Percentiles rank a stretch among this genome's conserved stretches.
phyloP scores from a whole-genome alignment of 495 filamentous ascomycete genomes.

The Aspergillus kassunensis region DNA sequence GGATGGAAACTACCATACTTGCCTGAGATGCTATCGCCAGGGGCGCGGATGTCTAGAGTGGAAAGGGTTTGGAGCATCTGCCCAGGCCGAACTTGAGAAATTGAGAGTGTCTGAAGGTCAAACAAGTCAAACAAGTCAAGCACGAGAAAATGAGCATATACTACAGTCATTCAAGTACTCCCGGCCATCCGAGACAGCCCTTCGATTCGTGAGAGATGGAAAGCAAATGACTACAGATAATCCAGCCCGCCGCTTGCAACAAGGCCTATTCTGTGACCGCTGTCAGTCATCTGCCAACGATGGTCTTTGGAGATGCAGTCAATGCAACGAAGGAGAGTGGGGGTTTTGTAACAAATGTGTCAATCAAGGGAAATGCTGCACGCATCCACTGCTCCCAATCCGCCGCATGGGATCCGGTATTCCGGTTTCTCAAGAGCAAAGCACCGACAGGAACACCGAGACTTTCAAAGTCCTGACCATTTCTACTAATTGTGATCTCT shows the following conservation, averaged over 20 bases:
- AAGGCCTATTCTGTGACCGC: constrained; percentile 75
- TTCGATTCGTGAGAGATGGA: constrained; percentile 23
- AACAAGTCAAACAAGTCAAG: constrained; percentile 36
- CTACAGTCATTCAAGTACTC: constrained; percentile 64
- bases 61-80: constrained; percentile 69
- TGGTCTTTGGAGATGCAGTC: constrained; percentile 78
- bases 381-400: constrained; percentile 70
- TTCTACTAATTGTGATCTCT: constrained; percentile 69
- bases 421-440: constrained; percentile 8
- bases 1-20: constrained; percentile 70
- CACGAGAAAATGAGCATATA: constrained; percentile 57
- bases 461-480: constrained; percentile 58
- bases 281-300: constrained; percentile 69
- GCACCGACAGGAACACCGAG: constrained; percentile 23
- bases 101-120: constrained; percentile 38
- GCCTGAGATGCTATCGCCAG: constrained; percentile 68
- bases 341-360: constrained; percentile 84
- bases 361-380: constrained; percentile 70
- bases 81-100: constrained; percentile 53
- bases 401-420: constrained; percentile 32
- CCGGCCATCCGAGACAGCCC: constrained; percentile 41
- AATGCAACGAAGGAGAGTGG: constrained; percentile 88
- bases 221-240: constrained; percentile 55
- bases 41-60: constrained; percentile 74
- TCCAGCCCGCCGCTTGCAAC: constrained; percentile 62